phyloP scores from a whole-genome alignment of 169 alveolate species.

The Perkinsus olseni region DNA sequence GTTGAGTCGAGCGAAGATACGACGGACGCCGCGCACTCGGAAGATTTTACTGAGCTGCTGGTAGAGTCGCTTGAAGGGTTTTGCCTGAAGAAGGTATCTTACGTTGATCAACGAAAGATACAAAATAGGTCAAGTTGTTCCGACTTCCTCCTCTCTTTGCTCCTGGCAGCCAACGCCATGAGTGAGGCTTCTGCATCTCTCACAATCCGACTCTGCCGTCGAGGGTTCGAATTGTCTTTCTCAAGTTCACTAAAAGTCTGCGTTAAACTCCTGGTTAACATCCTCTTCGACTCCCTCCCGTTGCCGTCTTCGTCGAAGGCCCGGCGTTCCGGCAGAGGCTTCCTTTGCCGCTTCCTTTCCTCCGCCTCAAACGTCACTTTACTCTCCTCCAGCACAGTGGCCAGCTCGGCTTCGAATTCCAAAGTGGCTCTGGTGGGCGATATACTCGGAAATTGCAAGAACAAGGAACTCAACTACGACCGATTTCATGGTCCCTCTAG shows the following conservation, averaged over 20 bases:
- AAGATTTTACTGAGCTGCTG: no score
- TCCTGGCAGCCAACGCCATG: background rate
- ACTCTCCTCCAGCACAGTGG: background rate
- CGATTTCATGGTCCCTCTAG: no score
- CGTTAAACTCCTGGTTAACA: background rate
- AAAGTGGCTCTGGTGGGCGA: background rate
- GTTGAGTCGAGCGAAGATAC: background rate
- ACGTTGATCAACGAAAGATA: background rate
- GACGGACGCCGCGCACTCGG: background rate
- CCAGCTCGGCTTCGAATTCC: background rate
- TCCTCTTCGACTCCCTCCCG: background rate
- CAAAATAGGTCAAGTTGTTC: background rate
- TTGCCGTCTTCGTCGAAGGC: no score
- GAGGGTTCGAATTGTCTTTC: background rate
- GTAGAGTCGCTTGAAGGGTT: background rate
- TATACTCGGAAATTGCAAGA: no score
- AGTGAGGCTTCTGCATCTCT: background rate
- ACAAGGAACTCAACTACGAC: no score
- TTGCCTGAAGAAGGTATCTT: background rate
- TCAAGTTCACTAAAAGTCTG: background rate
- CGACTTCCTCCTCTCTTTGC: background rate
- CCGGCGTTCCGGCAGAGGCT: background rate
- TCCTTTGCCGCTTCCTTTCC: background rate
- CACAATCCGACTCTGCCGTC: background rate
- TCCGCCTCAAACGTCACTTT: background rate